Evolutionary conservation across 805 yeast genomes (phyloP).

Genomic region (Starmerella apicola): DNA sequence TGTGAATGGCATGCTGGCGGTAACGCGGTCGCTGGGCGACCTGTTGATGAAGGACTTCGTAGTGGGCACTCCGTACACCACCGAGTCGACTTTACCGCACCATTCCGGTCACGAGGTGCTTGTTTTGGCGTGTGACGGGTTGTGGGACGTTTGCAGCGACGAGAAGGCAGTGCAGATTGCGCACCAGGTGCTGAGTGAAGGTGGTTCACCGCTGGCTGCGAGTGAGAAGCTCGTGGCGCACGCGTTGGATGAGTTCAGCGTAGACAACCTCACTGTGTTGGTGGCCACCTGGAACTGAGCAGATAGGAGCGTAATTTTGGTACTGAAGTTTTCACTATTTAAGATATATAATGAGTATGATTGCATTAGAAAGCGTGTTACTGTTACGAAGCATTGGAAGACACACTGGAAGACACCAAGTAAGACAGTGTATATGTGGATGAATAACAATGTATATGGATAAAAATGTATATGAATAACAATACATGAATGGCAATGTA

Average conservation of each 20-base stretch:
- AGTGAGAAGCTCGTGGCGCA: slow-evolving; percentile 53
- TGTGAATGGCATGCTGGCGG: slow-evolving; percentile 92
- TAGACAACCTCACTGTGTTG: slow-evolving; percentile 91
- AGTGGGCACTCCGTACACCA: slow-evolving; percentile 83
- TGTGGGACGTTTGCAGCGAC: slow-evolving; percentile 91
- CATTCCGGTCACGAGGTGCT: slow-evolving; percentile 74
- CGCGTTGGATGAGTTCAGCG: slow-evolving; percentile 68
- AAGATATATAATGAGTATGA: no score
- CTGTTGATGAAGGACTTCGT: slow-evolving; percentile 82
- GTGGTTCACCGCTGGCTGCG: slow-evolving; percentile 42
- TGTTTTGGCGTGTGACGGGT: slow-evolving; percentile 89
- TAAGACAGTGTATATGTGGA: no score
- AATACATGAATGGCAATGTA: no score
- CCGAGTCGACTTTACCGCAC: slow-evolving; percentile 59
- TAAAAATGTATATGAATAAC: no score
- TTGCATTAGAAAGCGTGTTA: no score
- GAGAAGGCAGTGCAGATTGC: slow-evolving; percentile 69
- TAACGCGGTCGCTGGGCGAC: slow-evolving; percentile 87
- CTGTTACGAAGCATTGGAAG: no score
- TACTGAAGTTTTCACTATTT: no score
- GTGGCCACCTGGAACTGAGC: slow-evolving; percentile 42
- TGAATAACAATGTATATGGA: neutral
- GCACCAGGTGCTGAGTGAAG: slow-evolving; percentile 34
- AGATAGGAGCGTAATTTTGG: no score
- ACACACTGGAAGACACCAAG: no score